Evolutionary conservation across 306 rosid species (phyloP), one percentile per base, ranked within the genome.

Genomic region (Glycine tomentella): DNA sequence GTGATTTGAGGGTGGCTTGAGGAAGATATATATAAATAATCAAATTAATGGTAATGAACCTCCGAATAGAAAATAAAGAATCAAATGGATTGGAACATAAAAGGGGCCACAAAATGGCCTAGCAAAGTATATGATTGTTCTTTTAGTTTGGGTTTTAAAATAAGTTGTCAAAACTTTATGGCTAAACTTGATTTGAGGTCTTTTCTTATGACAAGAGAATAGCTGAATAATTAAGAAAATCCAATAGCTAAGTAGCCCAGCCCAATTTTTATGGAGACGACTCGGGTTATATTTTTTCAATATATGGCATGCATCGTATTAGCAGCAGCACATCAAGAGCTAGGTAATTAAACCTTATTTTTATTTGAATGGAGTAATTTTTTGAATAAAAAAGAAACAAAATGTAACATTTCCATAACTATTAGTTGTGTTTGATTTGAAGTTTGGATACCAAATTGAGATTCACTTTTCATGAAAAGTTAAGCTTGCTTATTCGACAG

Each of bases 71-170:
- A 8, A 42, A 25, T 25, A 25, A n/a, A 7, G 31, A 7, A 13
- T 51, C 73, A 50, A 51, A 50, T 33, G 57, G 16, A 71, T 55
- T 8, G 34, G 34, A 33, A 0, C 1, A 1, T 72, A 11, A 65
- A 65, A 73, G 46, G 81, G 85, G 81, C 80, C 63, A 55, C 33
- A 67, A 16, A n/a, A 56, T 20, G 71, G 71, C 40, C 61, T 59
- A 8, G n/a, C 71, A 75, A 25, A 16, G 11, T 34, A n/a, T 50
- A 12, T 50, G 13, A 34, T 64, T 9, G 12, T 1, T 36, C 14
- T n/a, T n/a, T 63, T 53, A 40, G 45, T 20, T 17, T 72, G 62
- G 55, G 48, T 63, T 72, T 80, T 55, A 7, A 74, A 16, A 59
- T 10, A 20, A 16, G 44, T 6, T 20, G 56, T 44, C 66, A 38